Base-by-base conservation (phyloP, 208 protist genomes). In the Trypanosoma cruzi region DNA sequence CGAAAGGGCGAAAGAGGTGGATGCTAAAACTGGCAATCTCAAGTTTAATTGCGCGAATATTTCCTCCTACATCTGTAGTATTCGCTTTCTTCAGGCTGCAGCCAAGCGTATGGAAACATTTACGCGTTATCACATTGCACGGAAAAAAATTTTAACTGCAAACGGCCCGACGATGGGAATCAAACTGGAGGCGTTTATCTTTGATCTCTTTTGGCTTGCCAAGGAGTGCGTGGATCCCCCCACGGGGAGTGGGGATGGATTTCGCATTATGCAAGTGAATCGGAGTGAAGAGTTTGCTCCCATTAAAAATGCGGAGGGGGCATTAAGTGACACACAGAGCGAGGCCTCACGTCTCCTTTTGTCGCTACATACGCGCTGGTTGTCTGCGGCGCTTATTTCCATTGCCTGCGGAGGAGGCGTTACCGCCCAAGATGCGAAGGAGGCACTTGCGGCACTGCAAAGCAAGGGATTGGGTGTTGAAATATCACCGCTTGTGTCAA, bases 171-270 rank as follows among this genome's bases (percentile, higher is more conserved):
- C 68, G 7, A 64, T 82, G 29, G 96, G 88, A 4, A 81, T 98
- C 63, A 99, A 99, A 79, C 71, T 99, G n/a, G 98, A 99, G 73
- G 81, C 97, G 20, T 99, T 99, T 64, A 98, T 99, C 31, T 99
- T 99, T 81, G 98, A 99, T 71, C 77, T 98, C 11, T 99, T 99
- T 64, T 79, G 75, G 14, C 86, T 87, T 68, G 79, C 77, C 28
- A 80, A 89, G 29, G 78, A 86, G 52, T 77, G 46, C 52, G 48
- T 22, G 62, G 63, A 63, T 63, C 26, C 31, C 24, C 53, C 32
- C 29, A 44, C 13, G 36, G 63, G 46, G 14, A 24, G 70, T 16
- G 40, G 16, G 26, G 56, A 29, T 31, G 68, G 73, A 7, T 88
- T 98, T 58, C 71, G 83, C 31, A 84, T 98, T 36, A 72, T 98